Evolutionary conservation across 495 filamentous ascomycete genomes (phyloP).

Genomic region (Penicillium maclennaniae): DNA sequence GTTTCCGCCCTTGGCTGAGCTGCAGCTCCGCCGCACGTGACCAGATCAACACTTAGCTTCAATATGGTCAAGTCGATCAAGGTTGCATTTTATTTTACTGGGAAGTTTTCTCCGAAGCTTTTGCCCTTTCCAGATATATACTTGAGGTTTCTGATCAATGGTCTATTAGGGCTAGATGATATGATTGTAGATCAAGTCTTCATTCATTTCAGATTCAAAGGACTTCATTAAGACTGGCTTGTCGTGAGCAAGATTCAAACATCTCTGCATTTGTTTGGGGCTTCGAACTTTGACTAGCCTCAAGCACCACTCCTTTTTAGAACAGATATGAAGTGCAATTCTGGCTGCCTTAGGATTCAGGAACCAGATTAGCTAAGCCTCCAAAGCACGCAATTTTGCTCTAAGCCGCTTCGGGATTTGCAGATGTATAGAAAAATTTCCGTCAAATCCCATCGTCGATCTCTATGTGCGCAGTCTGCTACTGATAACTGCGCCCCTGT

Average conservation of each 20-base stretch:
- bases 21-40: conserved; percentile 23
- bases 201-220: not conserved
- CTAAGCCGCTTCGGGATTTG: conserved; percentile 17
- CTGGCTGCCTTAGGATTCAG: not conserved
- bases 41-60: conserved; percentile 5
- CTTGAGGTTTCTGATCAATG: not conserved
- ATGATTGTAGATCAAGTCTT: not conserved
- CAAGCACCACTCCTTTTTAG: not conserved
- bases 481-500: not conserved
- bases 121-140: not conserved
- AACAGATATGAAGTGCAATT: not conserved
- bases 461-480: not conserved
- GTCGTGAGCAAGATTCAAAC: not conserved
- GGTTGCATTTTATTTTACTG: not conserved
- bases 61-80: not conserved
- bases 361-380: conserved; percentile 10
- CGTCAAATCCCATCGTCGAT: not conserved
- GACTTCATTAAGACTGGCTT: not conserved
- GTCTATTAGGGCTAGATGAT: not conserved
- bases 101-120: not conserved
- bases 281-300: not conserved
- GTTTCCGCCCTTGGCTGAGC: conserved; percentile 22
- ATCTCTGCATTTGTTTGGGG: not conserved
- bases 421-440: conserved; percentile 21
- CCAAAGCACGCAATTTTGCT: conserved; percentile 23